These are phyloP conservation scores for Citeromyces matritensis DNA, from an alignment of 805 yeast species.

Conservation along the genomic window DNA sequence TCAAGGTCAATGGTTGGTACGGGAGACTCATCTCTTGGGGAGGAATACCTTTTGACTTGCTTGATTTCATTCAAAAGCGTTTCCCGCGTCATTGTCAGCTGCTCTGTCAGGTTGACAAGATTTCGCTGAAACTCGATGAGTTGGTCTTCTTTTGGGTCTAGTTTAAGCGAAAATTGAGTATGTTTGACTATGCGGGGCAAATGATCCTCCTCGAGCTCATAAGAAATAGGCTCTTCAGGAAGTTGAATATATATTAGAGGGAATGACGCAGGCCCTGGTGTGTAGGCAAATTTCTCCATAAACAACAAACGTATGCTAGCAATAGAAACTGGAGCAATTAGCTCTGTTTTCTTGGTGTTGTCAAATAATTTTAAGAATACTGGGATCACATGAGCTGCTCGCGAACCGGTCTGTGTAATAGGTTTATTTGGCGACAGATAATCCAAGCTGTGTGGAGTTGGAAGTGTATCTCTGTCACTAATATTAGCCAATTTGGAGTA, in stretches of 20 bases:
- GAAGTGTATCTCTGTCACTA: conserved; percentile 16
- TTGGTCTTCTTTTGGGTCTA: too few relatives aligned
- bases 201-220: conserved; percentile 64
- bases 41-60: too few relatives aligned
- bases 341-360: conserved; percentile 36
- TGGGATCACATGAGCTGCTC: conserved; percentile 1
- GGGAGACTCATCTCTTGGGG: background rate
- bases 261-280: conserved; percentile 55
- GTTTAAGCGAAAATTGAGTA: conserved; percentile 37
- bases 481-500: conserved; percentile 54
- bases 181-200: conserved; percentile 47
- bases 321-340: conserved; percentile 28
- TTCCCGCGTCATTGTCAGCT: too few relatives aligned
- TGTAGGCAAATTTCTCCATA: conserved; percentile 76
- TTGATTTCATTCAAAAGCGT: too few relatives aligned
- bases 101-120: too few relatives aligned
- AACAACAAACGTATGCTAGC: conserved; percentile 54
- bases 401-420: background rate
- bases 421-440: background rate
- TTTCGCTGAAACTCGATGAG: too few relatives aligned
- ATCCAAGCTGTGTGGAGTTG: conserved; percentile 7
- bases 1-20: conserved; percentile 4
- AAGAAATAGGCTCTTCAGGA: conserved; percentile 39
- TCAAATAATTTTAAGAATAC: conserved; percentile 36
- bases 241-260: conserved; percentile 73